A percentile compares a stretch with the other conserved stretches of the same genome.
phyloP scores from a whole-genome alignment of 225 moss, liverwort and hornwort species.

The Takakia lepidozioides region DNA sequence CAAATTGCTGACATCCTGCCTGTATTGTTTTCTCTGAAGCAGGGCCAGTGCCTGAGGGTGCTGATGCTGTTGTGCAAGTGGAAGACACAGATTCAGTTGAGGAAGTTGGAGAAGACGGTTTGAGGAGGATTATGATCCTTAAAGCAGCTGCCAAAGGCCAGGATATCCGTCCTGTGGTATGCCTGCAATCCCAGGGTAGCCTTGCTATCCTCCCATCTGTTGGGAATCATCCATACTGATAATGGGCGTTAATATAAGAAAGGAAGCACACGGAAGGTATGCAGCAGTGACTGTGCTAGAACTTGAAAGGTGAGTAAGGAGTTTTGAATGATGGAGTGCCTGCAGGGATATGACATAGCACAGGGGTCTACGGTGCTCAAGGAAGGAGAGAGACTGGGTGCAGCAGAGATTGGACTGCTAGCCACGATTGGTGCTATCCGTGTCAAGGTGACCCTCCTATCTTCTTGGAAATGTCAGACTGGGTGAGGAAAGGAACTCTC shows the following conservation, averaged over 20 bases:
- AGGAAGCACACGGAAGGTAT: too few relatives aligned
- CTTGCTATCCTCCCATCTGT: too few relatives aligned
- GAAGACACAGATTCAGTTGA: constrained; percentile 61
- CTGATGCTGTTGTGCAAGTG: constrained; percentile 90
- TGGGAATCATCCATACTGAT: too few relatives aligned
- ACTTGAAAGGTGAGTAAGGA: too few relatives aligned
- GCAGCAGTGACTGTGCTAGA: too few relatives aligned
- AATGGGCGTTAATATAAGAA: too few relatives aligned
- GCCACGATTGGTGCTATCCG: constrained; percentile 63
- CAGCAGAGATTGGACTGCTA: constrained; percentile 84
- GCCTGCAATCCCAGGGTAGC: neutral
- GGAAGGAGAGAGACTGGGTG: constrained; percentile 58
- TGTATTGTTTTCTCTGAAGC: constrained; percentile 5
- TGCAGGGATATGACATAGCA: constrained; percentile 84
- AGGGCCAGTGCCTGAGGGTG: constrained; percentile 78
- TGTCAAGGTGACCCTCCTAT: too few relatives aligned
- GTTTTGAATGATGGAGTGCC: neutral
- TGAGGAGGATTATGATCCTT: constrained; percentile 37
- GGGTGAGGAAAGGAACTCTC: too few relatives aligned
- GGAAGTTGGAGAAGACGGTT: constrained; percentile 27
- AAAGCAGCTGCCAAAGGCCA: constrained; percentile 62
- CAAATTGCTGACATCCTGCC: neutral
- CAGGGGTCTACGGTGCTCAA: constrained; percentile 53
- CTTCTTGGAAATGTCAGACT: too few relatives aligned
- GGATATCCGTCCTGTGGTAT: constrained; percentile 96